Percentiles rank a stretch among this genome's conserved stretches.
phyloP scores from a whole-genome alignment of 2,329 filamentous ascomycete genomes.

The Didymella exigua region DNA sequence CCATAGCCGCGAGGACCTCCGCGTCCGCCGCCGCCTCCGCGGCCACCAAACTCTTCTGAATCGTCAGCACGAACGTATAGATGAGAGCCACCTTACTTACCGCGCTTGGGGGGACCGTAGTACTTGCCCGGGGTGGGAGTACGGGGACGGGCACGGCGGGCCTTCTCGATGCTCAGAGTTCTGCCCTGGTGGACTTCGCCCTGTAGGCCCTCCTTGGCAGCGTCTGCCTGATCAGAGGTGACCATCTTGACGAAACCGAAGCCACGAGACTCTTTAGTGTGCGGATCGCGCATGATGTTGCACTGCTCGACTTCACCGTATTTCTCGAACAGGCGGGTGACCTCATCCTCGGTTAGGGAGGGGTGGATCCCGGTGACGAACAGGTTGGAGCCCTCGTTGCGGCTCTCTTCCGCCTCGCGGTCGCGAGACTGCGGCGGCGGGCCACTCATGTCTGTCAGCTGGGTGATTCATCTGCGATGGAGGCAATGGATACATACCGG shows the following conservation, averaged over 20 bases:
- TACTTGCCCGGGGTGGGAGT: slow-evolving; percentile 99
- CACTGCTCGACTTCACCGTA: slow-evolving; percentile 99
- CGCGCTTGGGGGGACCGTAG: slow-evolving; percentile 97
- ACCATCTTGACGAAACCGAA: slow-evolving; percentile 99
- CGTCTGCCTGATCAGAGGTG: slow-evolving; percentile 91
- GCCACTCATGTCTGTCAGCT: slow-evolving; percentile 49
- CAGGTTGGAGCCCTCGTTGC: slow-evolving; percentile 95
- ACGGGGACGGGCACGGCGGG: slow-evolving; percentile 89
- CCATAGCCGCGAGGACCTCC: slow-evolving; percentile 56
- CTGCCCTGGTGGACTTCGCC: slow-evolving; percentile 94
- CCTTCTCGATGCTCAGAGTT: slow-evolving; percentile 98
- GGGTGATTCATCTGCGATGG: background rate
- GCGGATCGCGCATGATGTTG: slow-evolving; percentile 99
- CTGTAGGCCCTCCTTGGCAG: slow-evolving; percentile 93
- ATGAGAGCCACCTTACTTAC: slow-evolving; percentile 59
- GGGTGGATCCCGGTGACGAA: slow-evolving; percentile 99
- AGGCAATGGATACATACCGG: slow-evolving; percentile 35
- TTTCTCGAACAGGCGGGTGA: slow-evolving; percentile 95
- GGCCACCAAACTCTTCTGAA: slow-evolving; percentile 51
- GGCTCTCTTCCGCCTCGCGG: slow-evolving; percentile 76
- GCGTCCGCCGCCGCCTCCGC: slow-evolving; percentile 55
- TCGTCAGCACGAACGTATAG: slow-evolving; percentile 17
- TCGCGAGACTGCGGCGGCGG: slow-evolving; percentile 55
- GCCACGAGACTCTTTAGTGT: slow-evolving; percentile 97
- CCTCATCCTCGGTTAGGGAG: slow-evolving; percentile 84